Evolutionary conservation across 768 basidiomycete genomes (phyloP).

Genomic region (Amanita phalloides): DNA sequence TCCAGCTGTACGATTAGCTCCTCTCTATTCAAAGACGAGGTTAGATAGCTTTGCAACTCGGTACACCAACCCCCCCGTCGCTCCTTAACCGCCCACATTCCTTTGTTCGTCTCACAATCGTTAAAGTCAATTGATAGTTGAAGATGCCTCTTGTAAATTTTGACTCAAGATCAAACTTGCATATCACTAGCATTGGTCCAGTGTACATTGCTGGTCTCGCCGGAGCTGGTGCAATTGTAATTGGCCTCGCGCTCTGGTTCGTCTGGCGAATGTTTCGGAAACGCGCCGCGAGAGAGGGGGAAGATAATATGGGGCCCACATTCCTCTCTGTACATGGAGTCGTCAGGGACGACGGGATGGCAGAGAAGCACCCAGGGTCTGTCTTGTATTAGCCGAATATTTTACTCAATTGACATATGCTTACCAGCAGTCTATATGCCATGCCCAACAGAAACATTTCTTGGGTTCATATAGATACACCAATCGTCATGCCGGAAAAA

Average conservation of each 20-base stretch:
- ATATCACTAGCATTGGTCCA: slow-evolving; percentile 9
- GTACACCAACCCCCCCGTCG: neutral
- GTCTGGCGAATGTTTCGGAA: slow-evolving; percentile 29
- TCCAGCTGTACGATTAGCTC: neutral
- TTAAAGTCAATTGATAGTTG: neutral
- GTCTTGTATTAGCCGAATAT: slow-evolving; percentile 11
- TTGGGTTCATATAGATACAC: neutral
- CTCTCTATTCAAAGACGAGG: neutral
- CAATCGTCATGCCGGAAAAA: slow-evolving; percentile 4
- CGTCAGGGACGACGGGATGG: slow-evolving; percentile 21
- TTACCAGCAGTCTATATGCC: neutral
- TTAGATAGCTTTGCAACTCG: neutral
- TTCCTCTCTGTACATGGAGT: slow-evolving; percentile 41
- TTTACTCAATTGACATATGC: slow-evolving; percentile 8
- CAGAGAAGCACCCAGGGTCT: slow-evolving; percentile 12
- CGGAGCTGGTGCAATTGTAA: slow-evolving; percentile 28
- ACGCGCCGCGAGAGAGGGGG: slow-evolving; percentile 23
- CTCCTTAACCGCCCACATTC: slow-evolving; percentile 1
- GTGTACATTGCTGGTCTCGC: slow-evolving; percentile 42
- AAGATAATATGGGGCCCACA: slow-evolving; percentile 26
- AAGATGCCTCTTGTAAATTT: slow-evolving; percentile 2
- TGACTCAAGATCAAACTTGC: slow-evolving; percentile 5
- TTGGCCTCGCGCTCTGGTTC: slow-evolving; percentile 32
- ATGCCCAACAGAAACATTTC: slow-evolving; percentile 3
- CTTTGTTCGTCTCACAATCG: neutral